Evolutionary conservation across 2,329 filamentous ascomycete genomes (phyloP).

Genomic region (Fusarium mangiferae): DNA sequence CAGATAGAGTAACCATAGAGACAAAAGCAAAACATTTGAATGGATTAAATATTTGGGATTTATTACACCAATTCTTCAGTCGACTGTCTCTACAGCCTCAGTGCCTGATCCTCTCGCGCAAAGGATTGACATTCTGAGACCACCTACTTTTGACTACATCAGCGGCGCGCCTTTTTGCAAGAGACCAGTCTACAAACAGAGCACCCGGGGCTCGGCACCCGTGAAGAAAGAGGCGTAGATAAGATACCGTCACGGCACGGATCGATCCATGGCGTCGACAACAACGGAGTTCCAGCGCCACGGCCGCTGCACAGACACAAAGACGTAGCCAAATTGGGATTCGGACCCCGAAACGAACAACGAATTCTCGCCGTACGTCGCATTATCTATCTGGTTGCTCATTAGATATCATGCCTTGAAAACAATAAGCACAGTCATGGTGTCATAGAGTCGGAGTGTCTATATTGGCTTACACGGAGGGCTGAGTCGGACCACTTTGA

Average conservation of each 20-base stretch:
- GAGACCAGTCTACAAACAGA: accelerated
- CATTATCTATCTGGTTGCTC: accelerated
- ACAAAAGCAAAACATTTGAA: not conserved
- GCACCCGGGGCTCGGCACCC: not conserved
- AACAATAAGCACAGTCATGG: not conserved
- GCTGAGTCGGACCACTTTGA: not conserved
- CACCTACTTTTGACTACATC: not conserved
- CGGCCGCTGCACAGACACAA: not conserved
- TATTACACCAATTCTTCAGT: accelerated
- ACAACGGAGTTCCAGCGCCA: not conserved
- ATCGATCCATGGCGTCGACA: not conserved
- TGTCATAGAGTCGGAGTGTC: no score
- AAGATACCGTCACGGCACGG: not conserved
- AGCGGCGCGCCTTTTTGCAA: accelerated
- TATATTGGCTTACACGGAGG: not conserved
- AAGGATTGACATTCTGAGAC: no score
- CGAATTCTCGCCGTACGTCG: accelerated
- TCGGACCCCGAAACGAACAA: not conserved
- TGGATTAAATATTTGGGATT: accelerated
- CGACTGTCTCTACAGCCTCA: accelerated
- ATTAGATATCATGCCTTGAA: not conserved
- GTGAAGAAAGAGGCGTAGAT: not conserved
- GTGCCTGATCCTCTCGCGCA: accelerated
- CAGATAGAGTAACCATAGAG: not conserved
- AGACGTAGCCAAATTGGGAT: not conserved